These are phyloP conservation scores for Allium cepa DNA, from an alignment of 106 monocot species.

Conservation along the genomic window DNA sequence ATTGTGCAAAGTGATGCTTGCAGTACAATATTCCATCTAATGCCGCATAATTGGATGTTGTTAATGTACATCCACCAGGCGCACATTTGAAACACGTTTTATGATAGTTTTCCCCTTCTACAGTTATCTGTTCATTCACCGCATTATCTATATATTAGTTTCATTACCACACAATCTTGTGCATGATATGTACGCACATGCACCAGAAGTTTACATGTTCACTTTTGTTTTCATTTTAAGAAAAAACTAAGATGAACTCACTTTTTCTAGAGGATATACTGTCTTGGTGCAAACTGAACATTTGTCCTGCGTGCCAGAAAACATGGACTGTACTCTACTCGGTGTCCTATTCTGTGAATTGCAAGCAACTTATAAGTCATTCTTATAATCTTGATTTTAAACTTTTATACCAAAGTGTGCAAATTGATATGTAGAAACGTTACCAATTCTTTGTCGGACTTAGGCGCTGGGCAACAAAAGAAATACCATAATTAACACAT, in stretches of 20 bases:
- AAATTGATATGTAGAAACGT: no score
- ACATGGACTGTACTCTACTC: slow-evolving; percentile 52
- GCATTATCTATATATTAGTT: background rate
- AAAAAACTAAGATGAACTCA: slow-evolving; percentile 1
- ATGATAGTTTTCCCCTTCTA: slow-evolving; percentile 72
- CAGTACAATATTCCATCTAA: slow-evolving; percentile 76
- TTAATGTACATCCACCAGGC: slow-evolving; percentile 61
- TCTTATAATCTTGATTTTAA: background rate
- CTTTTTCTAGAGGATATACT: slow-evolving; percentile 65
- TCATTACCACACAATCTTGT: background rate
- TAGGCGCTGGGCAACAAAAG: background rate
- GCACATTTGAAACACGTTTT: slow-evolving; percentile 81
- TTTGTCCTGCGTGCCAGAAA: slow-evolving; percentile 62
- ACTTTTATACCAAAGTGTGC: background rate
- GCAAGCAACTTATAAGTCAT: background rate
- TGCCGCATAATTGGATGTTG: slow-evolving; percentile 57
- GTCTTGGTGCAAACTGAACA: slow-evolving; percentile 57
- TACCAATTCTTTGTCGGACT: slow-evolving; percentile 2
- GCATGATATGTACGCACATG: background rate
- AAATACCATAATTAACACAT: background rate
- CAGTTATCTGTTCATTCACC: slow-evolving; percentile 16
- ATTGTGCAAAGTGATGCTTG: slow-evolving; percentile 71
- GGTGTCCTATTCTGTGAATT: slow-evolving; percentile 30
- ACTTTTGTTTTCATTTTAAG: background rate
- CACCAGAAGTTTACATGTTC: background rate